phyloP scores from a whole-genome alignment of 2,329 filamentous ascomycete species.

The Plectosphaerella plurivora region DNA sequence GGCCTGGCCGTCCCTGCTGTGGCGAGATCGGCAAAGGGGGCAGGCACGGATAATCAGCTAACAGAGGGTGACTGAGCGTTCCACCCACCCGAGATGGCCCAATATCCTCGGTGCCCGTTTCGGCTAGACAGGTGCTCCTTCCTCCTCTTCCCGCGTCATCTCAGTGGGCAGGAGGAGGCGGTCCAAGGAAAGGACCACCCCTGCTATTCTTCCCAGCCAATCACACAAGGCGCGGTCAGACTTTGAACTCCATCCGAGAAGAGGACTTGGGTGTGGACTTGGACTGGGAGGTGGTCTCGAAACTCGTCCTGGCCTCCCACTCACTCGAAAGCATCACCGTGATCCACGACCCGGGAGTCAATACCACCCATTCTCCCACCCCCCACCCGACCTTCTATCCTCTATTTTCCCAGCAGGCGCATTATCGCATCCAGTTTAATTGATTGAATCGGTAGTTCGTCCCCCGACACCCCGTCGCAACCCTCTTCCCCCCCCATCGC shows the following conservation, averaged over 20 bases:
- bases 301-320: slow-evolving; percentile 1
- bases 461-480: neutral
- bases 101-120: too few relatives aligned
- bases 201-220: slow-evolving; percentile 20
- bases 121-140: too few relatives aligned
- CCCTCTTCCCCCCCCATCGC: neutral
- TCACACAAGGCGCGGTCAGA: slow-evolving; percentile 28
- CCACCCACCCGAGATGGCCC: too few relatives aligned
- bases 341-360: neutral
- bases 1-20: neutral
- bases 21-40: too few relatives aligned
- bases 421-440: slow-evolving; percentile 8
- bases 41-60: too few relatives aligned
- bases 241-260: slow-evolving; percentile 17
- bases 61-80: too few relatives aligned
- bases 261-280: slow-evolving; percentile 7
- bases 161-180: too few relatives aligned
- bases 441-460: neutral
- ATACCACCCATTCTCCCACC: slow-evolving; percentile 7
- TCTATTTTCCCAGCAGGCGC: slow-evolving; percentile 11
- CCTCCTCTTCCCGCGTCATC: too few relatives aligned
- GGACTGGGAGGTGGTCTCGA: slow-evolving; percentile 3
- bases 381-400: slow-evolving; percentile 7
- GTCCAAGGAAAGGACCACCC: neutral
- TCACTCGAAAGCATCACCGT: slow-evolving; percentile 9